phyloP scores from a whole-genome alignment of 75 land plant genomes.

The Sequoia sempervirens region DNA sequence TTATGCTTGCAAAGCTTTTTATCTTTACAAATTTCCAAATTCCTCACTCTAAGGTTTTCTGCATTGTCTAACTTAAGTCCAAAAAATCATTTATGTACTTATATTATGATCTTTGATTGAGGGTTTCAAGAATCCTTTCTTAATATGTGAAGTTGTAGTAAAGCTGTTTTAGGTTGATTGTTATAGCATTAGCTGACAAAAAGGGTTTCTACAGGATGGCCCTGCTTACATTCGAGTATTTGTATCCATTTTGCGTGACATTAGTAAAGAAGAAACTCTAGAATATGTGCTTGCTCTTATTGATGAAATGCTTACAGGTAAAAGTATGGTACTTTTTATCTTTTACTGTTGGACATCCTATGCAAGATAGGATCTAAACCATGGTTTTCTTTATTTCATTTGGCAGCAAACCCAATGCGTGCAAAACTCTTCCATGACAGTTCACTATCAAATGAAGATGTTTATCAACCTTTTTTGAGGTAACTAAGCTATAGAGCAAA shows the following conservation, averaged over 20 bases:
- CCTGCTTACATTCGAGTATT: conserved; percentile 76
- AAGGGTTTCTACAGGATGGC: conserved; percentile 68
- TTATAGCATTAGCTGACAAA: not conserved
- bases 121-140: not conserved
- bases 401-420: conserved; percentile 81
- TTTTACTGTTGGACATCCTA: not conserved
- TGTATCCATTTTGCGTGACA: conserved; percentile 75
- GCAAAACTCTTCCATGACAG: conserved; percentile 85
- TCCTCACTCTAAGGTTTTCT: not conserved
- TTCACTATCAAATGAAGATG: conserved; percentile 72
- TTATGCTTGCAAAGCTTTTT: not conserved
- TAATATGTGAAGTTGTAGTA: not conserved
- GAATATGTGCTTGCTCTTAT: conserved; percentile 88
- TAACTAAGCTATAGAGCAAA: conserved; percentile 15
- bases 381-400: conserved; percentile 4
- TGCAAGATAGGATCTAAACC: not conserved
- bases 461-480: conserved; percentile 82
- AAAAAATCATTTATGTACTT: not conserved
- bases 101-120: not conserved
- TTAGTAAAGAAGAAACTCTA: conserved; percentile 86
- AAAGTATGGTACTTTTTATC: not conserved
- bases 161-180: not conserved
- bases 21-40: not conserved
- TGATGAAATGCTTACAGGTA: conserved; percentile 96
- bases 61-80: not conserved